Base-by-base conservation (phyloP, 495 filamentous ascomycete species). In the Sordaria brevicollis region DNA sequence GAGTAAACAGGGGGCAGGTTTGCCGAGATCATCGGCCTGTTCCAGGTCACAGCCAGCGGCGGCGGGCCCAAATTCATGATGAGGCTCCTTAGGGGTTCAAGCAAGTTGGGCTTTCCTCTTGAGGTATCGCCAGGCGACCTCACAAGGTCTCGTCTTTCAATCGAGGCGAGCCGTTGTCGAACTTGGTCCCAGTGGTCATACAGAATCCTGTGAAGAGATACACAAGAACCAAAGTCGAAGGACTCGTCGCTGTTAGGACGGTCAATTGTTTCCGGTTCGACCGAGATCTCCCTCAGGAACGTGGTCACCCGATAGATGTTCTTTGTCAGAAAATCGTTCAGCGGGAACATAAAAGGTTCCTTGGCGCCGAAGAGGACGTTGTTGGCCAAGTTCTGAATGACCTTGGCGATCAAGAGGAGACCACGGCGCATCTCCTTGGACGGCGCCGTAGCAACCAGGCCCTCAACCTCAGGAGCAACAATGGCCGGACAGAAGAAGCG, bases 301-400 rank as follows among this genome's bases (percentile, higher is more conserved):
- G 84, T 83, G 10, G 87, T 90, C 10, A 90, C 85, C 36, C 81
- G 80, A 73, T 86, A 89, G 39, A 90, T 89, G 70, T 90, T 87
- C 67, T 87, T 81, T 0, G 86, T 85, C 35, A 90, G 76, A 73
- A 90, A 90, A 72, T 87, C 84, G 72, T 90, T 89, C 17, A 90
- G 76, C 9, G 88, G 88, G 70, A 86, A 86, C 88, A 90, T 90
- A 73, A 87, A 90, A 13, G 87, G 85, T 75, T 90, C 88, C 75
- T 90, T 90, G 34, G 86, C 86, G n/a, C 88, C 88, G 69, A 90
- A 90, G 2, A 89, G 80, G 35, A 90, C 88, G 72, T 90, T 90
- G 70, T 90, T 90, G 35, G 88, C 88, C 49, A 90, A 78, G 74
- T 89, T 89, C 71, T 90, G 88, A 34, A 90, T 85, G 68, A 90